These are phyloP conservation scores for Multifurca ochricompacta DNA, from an alignment of 768 basidiomycete genomes.

Conservation along the genomic window DNA sequence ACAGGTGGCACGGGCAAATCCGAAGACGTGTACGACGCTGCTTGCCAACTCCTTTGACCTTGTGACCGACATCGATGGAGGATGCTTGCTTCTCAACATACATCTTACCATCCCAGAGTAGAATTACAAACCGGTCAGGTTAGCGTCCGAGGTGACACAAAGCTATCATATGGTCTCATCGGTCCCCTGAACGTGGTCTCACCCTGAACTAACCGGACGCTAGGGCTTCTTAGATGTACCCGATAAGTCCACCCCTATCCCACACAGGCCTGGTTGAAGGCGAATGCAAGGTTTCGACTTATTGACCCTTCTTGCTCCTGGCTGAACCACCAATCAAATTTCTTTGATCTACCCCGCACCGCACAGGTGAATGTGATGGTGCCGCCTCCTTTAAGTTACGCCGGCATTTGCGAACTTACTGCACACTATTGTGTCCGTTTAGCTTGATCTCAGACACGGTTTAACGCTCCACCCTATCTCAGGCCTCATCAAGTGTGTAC, in stretches of 20 bases:
- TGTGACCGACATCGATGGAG: conserved; percentile 16
- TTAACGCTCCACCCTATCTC: neutral
- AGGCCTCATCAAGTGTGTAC: neutral
- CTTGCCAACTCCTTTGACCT: neutral
- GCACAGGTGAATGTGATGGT: neutral
- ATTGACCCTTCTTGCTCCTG: neutral
- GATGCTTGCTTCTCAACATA: conserved; percentile 1
- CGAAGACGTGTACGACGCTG: conserved; percentile 8
- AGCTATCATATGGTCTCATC: neutral
- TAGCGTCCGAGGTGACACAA: neutral
- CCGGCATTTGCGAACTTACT: neutral
- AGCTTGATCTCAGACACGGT: neutral
- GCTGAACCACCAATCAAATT: neutral
- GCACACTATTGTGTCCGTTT: neutral
- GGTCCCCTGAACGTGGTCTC: neutral
- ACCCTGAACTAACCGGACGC: neutral
- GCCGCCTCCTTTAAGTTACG: neutral
- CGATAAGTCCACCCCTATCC: conserved; percentile 17
- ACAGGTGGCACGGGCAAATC: conserved; percentile 8
- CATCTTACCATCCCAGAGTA: neutral
- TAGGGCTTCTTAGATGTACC: conserved; percentile 15
- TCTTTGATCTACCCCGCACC: neutral
- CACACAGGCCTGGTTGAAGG: neutral
- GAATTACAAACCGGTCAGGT: neutral
- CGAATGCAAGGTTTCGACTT: neutral